Evolutionary conservation across 805 yeast species (phyloP).

Genomic region (Metschnikowia koreensis): DNA sequence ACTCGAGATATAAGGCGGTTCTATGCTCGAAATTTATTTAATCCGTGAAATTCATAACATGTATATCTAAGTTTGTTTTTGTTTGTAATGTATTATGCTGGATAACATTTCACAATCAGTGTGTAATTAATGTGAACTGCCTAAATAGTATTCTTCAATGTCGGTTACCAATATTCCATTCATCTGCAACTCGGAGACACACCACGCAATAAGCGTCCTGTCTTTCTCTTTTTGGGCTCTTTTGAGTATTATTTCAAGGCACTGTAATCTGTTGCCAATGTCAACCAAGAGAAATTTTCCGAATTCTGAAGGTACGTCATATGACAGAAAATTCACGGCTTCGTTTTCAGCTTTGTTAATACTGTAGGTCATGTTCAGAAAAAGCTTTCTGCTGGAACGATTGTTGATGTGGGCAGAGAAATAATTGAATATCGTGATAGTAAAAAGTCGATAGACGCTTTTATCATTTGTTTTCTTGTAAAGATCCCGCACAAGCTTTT

Average conservation of each 20-base stretch:
- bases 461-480: not conserved
- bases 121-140: not conserved
- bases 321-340: slow-evolving; percentile 20
- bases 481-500: slow-evolving; percentile 1
- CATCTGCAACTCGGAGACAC: slow-evolving; percentile 28
- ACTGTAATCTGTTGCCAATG: slow-evolving; percentile 15
- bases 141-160: slow-evolving; percentile 4
- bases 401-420: slow-evolving; percentile 20
- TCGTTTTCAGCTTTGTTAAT: slow-evolving; percentile 6
- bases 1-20: not conserved
- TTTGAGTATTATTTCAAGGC: slow-evolving; percentile 23
- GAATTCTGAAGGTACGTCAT: slow-evolving; percentile 21
- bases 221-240: slow-evolving; percentile 28
- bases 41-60: not conserved
- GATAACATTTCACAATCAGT: not conserved
- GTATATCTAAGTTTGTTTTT: not conserved
- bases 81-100: not conserved
- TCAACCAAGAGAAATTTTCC: slow-evolving; percentile 18
- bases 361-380: slow-evolving; percentile 9
- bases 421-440: slow-evolving; percentile 20
- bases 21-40: not conserved
- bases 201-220: slow-evolving; percentile 26
- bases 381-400: slow-evolving; percentile 22
- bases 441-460: slow-evolving; percentile 13
- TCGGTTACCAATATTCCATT: slow-evolving; percentile 22